phyloP scores from a whole-genome alignment of 306 rosid genomes.

The Ormosia emarginata region DNA sequence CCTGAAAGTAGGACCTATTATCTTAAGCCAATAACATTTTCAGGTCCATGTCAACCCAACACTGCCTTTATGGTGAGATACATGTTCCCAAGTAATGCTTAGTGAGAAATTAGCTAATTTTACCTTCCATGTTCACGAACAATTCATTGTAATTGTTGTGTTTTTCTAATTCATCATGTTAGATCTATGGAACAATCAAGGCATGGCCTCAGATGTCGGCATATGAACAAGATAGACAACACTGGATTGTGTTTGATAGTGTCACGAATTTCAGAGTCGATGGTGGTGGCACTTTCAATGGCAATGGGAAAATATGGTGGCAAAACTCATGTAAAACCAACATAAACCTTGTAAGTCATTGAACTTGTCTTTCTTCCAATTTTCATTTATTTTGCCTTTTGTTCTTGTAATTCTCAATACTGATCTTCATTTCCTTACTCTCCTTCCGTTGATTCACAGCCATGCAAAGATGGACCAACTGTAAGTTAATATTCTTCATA shows the following conservation, averaged over 20 bases:
- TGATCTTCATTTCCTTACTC: neutral
- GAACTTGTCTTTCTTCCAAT: neutral
- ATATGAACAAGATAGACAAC: conserved; percentile 39
- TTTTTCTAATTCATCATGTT: neutral
- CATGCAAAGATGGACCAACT: conserved; percentile 64
- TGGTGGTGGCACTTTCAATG: conserved; percentile 75
- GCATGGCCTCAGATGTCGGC: conserved; percentile 55
- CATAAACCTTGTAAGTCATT: conserved; percentile 38
- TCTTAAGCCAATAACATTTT: conserved; percentile 64
- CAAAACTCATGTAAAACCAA: conserved; percentile 66
- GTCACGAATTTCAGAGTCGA: conserved; percentile 47
- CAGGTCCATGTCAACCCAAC: conserved; percentile 74
- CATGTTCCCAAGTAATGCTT: neutral
- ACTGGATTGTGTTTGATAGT: conserved; percentile 61
- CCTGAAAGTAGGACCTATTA: conserved; percentile 45
- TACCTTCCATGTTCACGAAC: neutral
- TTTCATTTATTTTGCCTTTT: neutral
- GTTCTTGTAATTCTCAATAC: neutral
- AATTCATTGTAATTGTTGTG: neutral
- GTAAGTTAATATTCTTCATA: conserved; percentile 43
- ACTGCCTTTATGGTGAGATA: conserved; percentile 59
- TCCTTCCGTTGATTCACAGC: conserved; percentile 39
- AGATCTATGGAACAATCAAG: conserved; percentile 66
- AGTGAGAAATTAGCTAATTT: neutral
- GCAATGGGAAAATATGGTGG: conserved; percentile 89